A percentile compares a stretch with the other conserved stretches of the same genome.
Evolutionary conservation across 352 stramenopile genomes (phyloP).

Genomic region (Globisporangium yorkense): DNA sequence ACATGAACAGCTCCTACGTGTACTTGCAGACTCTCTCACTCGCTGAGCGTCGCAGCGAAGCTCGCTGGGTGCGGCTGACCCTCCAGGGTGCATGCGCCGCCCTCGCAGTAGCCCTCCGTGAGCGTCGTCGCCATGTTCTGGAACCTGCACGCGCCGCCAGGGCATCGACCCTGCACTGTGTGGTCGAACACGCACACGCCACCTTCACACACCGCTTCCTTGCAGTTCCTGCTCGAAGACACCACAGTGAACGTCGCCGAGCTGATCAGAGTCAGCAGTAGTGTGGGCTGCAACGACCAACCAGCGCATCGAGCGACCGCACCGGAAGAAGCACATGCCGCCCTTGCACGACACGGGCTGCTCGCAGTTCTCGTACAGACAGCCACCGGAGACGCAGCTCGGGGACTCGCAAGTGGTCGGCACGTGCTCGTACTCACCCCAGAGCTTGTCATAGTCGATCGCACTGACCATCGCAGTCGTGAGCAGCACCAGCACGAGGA

Average conservation of each 20-base stretch:
- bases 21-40: slow-evolving; percentile 12
- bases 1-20: too few relatives aligned
- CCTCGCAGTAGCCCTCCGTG: slow-evolving; percentile 45
- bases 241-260: slow-evolving; percentile 24
- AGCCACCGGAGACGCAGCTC: slow-evolving; percentile 37
- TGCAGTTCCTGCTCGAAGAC: slow-evolving; percentile 32
- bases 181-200: slow-evolving; percentile 49
- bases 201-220: slow-evolving; percentile 37
- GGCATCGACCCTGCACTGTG: slow-evolving; percentile 26
- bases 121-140: slow-evolving; percentile 35
- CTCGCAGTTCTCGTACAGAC: slow-evolving; percentile 45
- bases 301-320: background rate
- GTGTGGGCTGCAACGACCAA: background rate
- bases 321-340: slow-evolving; percentile 56
- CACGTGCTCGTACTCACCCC: slow-evolving; percentile 27
- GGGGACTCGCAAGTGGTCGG: slow-evolving; percentile 30
- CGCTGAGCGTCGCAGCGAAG: slow-evolving; percentile 33
- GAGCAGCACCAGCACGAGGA: background rate
- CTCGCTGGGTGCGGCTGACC: slow-evolving; percentile 33
- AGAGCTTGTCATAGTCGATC: slow-evolving; percentile 5
- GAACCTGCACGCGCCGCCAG: slow-evolving; percentile 50
- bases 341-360: slow-evolving; percentile 35
- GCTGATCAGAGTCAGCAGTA: slow-evolving; percentile 5
- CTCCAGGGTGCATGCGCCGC: slow-evolving; percentile 44
- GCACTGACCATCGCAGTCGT: background rate